Conservation (phyloP, 139 green algal species). For the Chlamydomonas incerta region DNA sequence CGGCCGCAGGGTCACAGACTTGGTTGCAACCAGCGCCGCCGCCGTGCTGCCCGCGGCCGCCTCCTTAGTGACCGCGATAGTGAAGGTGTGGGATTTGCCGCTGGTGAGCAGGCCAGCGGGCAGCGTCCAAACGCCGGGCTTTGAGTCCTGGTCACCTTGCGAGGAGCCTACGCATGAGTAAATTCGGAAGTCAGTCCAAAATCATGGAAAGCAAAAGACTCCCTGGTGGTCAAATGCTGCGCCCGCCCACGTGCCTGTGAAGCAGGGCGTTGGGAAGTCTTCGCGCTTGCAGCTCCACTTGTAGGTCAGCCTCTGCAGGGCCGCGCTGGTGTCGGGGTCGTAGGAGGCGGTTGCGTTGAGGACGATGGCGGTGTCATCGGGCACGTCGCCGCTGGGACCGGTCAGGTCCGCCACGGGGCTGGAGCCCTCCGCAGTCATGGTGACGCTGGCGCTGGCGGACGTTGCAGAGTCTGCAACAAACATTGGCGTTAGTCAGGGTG, state of each 20-base stretch:
- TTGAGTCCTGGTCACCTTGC: not conserved
- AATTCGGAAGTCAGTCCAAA: too few species aligned
- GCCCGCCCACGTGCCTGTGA: not conserved
- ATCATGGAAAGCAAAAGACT: too few species aligned
- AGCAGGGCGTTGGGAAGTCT: constrained; percentile 37
- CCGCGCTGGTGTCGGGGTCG: not conserved
- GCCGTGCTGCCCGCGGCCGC: not conserved
- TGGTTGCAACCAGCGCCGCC: not conserved
- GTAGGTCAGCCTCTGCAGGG: not conserved
- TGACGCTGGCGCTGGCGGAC: not conserved
- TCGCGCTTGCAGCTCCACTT: not conserved
- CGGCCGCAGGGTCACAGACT: not conserved
- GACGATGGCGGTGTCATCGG: not conserved
- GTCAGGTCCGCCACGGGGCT: not conserved
- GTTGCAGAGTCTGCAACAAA: too few species aligned
- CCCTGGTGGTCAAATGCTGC: too few species aligned
- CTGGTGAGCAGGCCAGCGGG: not conserved
- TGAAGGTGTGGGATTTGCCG: not conserved
- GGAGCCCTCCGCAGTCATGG: not conserved
- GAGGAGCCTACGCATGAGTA: too few species aligned
- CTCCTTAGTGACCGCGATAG: not conserved
- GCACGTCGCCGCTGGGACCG: not conserved
- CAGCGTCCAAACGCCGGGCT: not conserved
- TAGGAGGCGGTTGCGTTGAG: not conserved
- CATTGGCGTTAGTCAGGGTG: too few species aligned